phyloP scores from a whole-genome alignment of 768 basidiomycete genomes.

The Trametes gibbosa region DNA sequence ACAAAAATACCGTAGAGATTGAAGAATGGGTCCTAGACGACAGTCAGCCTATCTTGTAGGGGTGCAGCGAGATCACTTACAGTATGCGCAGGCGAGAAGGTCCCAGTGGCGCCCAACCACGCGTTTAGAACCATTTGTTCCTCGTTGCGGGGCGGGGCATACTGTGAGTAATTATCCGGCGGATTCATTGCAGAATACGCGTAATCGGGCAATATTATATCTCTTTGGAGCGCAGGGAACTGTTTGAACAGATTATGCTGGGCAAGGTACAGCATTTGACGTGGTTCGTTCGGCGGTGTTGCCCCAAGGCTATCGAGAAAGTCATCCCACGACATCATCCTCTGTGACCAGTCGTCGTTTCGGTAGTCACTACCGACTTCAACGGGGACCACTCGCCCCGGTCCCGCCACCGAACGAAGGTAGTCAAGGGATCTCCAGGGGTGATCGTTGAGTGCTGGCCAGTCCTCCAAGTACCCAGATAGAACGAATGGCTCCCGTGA shows the following conservation, averaged over 20 bases:
- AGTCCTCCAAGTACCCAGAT: conserved; percentile 55
- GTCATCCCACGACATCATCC: conserved; percentile 70
- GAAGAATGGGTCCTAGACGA: conserved; percentile 81
- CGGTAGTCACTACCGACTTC: conserved; percentile 89
- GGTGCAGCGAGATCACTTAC: conserved; percentile 39
- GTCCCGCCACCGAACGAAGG: conserved; percentile 67
- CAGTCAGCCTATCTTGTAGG: not conserved
- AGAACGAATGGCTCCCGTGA: conserved; percentile 70
- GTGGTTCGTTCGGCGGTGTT: conserved; percentile 15
- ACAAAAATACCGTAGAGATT: conserved; percentile 75
- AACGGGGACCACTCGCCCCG: conserved; percentile 83
- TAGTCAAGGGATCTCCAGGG: conserved; percentile 74
- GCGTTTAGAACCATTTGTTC: conserved; percentile 68
- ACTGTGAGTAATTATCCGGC: conserved; percentile 44
- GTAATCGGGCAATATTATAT: conserved; percentile 87
- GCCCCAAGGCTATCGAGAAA: conserved; percentile 54
- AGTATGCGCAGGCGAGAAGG: conserved; percentile 87
- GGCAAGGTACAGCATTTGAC: conserved; percentile 70
- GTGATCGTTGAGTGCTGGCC: conserved; percentile 74
- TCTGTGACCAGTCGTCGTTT: conserved; percentile 75
- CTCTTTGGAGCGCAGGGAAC: conserved; percentile 72
- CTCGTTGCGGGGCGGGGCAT: conserved; percentile 63
- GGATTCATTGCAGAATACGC: conserved; percentile 62
- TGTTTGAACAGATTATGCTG: conserved; percentile 86
- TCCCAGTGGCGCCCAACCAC: conserved; percentile 81